These are phyloP conservation scores for Wickerhamiella kurtzmanii DNA, from an alignment of 805 yeast genomes.

Conservation along the genomic window DNA sequence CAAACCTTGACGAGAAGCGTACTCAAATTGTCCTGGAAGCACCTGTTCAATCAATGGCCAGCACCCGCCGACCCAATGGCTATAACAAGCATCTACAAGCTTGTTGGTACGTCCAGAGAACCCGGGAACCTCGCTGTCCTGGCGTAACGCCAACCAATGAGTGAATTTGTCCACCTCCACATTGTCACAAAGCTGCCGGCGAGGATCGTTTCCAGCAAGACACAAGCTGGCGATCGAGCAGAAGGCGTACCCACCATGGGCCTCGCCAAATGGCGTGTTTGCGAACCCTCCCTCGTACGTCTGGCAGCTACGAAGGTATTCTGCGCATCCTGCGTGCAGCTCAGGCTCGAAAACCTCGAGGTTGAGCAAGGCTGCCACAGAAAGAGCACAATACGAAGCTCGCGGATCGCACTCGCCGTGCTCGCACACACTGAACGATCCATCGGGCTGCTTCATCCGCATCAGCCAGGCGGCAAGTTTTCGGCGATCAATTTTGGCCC, in stretches of 20 bases:
- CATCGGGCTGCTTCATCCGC: constrained; percentile 49
- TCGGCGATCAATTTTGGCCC: constrained; percentile 34
- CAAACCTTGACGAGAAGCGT: constrained; percentile 36
- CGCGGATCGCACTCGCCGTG: constrained; percentile 76
- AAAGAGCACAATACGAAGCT: constrained; percentile 72
- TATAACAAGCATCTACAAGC: constrained; percentile 89
- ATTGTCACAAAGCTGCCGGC: constrained; percentile 24
- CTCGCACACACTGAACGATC: constrained; percentile 61
- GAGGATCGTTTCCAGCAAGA: constrained; percentile 29
- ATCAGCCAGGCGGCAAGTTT: constrained; percentile 52
- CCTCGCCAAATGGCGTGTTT: constrained; percentile 71
- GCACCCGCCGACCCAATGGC: constrained; percentile 88
- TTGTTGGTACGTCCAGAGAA: constrained; percentile 83
- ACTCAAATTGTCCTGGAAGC: constrained; percentile 13
- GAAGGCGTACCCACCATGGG: constrained; percentile 94
- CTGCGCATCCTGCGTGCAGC: constrained; percentile 37
- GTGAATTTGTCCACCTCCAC: constrained; percentile 39
- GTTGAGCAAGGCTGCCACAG: constrained; percentile 31
- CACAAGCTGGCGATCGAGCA: constrained; percentile 66
- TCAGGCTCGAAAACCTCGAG: constrained; percentile 36
- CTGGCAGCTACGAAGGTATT: constrained; percentile 61
- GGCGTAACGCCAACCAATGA: constrained; percentile 54
- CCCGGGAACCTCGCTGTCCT: constrained; percentile 67
- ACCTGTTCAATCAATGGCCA: constrained; percentile 50
- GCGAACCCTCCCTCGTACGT: constrained; percentile 94